Evolutionary conservation across 805 yeast species (phyloP).

Genomic region (Candida quercuum): DNA sequence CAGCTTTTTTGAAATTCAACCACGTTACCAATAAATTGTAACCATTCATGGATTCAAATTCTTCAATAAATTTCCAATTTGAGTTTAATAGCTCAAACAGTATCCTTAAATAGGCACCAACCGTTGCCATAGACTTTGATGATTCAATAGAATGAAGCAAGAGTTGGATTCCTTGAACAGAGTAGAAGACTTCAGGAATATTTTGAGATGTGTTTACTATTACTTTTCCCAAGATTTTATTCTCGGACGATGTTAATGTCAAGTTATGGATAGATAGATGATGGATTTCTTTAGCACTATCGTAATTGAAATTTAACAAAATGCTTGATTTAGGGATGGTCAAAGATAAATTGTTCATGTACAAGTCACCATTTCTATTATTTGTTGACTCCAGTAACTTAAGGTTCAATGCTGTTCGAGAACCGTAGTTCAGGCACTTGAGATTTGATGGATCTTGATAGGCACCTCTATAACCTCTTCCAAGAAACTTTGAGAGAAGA

Average conservation of each 20-base stretch:
- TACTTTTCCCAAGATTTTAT: slow-evolving; percentile 9
- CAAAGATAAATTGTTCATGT: slow-evolving; percentile 13
- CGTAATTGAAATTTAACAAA: slow-evolving; percentile 16
- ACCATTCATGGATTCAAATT: slow-evolving; percentile 56
- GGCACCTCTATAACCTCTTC: slow-evolving; percentile 44
- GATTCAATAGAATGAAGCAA: slow-evolving; percentile 42
- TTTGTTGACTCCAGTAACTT: slow-evolving; percentile 28
- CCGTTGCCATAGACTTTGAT: slow-evolving; percentile 28
- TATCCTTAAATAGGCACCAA: slow-evolving; percentile 32
- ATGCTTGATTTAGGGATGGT: slow-evolving; percentile 13
- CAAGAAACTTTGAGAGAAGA: slow-evolving; percentile 38
- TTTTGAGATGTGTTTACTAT: slow-evolving; percentile 4
- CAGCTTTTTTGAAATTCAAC: slow-evolving; percentile 37
- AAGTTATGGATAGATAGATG: slow-evolving; percentile 1
- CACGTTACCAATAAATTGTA: slow-evolving; percentile 53
- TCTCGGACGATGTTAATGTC: slow-evolving; percentile 1
- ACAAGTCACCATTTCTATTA: slow-evolving; percentile 13
- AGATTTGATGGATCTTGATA: slow-evolving; percentile 33
- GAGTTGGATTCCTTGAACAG: slow-evolving; percentile 47
- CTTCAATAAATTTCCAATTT: slow-evolving; percentile 47
- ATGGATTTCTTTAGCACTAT: slow-evolving; percentile 1
- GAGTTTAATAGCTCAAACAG: slow-evolving; percentile 39
- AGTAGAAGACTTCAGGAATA: slow-evolving; percentile 18
- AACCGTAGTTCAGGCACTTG: slow-evolving; percentile 34
- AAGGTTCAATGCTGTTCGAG: slow-evolving; percentile 31